phyloP scores from a whole-genome alignment of 192 early-diverging fungal species.

The Spizellomyces punctatus region DNA sequence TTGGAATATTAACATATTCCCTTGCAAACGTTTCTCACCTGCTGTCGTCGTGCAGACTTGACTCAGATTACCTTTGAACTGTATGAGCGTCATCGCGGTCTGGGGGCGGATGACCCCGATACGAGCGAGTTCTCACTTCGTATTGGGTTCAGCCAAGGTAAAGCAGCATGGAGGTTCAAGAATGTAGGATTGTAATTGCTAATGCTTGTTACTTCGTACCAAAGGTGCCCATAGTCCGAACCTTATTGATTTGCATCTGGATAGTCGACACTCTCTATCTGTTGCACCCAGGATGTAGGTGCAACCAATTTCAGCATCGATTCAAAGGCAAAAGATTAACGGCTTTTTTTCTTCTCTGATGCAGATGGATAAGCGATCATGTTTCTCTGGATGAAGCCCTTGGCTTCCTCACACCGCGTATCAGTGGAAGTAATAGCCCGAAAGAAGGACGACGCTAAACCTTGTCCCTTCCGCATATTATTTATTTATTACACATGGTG shows the following conservation, averaged over 20 bases:
- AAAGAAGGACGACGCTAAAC: background rate
- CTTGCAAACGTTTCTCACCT: background rate
- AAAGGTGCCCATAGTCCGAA: conserved; percentile 85
- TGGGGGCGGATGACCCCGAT: conserved; percentile 29
- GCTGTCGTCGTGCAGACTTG: conserved; percentile 59
- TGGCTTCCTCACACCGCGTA: conserved; percentile 21
- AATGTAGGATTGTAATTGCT: background rate
- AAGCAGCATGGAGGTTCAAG: background rate
- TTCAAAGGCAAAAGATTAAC: background rate
- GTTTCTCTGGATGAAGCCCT: conserved; percentile 68
- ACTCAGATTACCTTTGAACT: conserved; percentile 98
- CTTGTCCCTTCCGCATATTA: too few species aligned
- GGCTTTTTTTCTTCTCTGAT: background rate
- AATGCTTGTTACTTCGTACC: background rate
- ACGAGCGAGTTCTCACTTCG: conserved; percentile 85
- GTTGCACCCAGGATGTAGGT: conserved; percentile 76
- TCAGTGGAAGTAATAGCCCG: background rate
- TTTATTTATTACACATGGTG: too few species aligned
- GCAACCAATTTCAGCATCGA: background rate
- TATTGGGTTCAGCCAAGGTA: conserved; percentile 74
- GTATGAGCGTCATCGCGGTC: conserved; percentile 76
- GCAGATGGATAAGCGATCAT: conserved; percentile 84
- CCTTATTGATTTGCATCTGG: conserved; percentile 85
- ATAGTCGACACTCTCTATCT: conserved; percentile 79
- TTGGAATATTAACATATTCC: background rate